Conservation (phyloP, 257 asterid genomes). For the Nicotiana knightiana region DNA sequence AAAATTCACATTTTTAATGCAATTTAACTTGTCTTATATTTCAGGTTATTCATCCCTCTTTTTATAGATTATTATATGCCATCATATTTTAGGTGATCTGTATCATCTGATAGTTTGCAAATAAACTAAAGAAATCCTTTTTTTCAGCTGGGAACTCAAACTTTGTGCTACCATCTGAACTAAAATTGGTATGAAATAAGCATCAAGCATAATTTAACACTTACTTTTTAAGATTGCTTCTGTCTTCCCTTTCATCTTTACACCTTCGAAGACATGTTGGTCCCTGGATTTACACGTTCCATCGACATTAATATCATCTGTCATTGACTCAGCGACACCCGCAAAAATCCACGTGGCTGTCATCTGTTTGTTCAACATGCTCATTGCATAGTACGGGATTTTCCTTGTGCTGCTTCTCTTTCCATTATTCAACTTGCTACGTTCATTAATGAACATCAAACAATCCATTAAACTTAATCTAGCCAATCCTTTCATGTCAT, state of each 20-base stretch:
- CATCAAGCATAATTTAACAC: background rate
- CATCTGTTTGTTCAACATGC: conserved; percentile 30
- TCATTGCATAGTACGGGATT: conserved; percentile 23
- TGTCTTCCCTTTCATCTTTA: background rate
- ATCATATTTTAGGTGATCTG: background rate
- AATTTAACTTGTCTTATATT: background rate
- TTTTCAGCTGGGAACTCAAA: background rate
- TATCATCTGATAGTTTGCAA: no score
- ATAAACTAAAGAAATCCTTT: background rate
- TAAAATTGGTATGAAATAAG: background rate
- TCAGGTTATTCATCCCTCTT: background rate
- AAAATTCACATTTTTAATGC: background rate
- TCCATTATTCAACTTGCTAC: conserved; percentile 2
- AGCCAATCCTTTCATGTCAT: conserved; percentile 26
- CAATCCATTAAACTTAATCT: conserved; percentile 33
- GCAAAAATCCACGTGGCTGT: conserved; percentile 17
- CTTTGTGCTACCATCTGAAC: background rate
- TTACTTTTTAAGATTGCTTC: background rate
- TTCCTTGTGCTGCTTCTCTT: conserved; percentile 1
- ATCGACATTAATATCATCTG: background rate
- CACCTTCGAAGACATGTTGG: background rate
- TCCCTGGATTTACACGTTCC: background rate
- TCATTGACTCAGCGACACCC: background rate
- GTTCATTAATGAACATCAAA: conserved; percentile 22
- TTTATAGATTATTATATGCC: background rate